Conservation (phyloP, 441 rosid species). For the Adansonia grandidieri region DNA sequence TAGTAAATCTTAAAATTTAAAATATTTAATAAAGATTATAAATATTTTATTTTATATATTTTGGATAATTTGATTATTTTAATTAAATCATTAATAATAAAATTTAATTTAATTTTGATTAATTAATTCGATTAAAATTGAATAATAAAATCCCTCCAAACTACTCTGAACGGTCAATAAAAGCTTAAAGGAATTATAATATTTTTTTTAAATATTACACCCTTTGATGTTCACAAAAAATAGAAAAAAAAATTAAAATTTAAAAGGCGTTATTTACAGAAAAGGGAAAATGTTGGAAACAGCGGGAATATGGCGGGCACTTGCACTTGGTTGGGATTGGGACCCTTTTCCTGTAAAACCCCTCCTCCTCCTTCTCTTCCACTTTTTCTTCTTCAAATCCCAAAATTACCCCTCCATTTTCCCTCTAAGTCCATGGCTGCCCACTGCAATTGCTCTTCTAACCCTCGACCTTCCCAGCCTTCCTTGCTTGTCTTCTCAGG, state of each 20-base stretch:
- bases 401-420: slow-evolving; percentile 14
- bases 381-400: slow-evolving; percentile 16
- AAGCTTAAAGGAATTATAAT: background rate
- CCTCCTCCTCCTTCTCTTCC: background rate
- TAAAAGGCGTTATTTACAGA: slow-evolving; percentile 1
- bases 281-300: slow-evolving; percentile 24
- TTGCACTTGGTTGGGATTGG: slow-evolving; percentile 34
- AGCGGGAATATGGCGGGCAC: slow-evolving; percentile 59
- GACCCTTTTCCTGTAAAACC: slow-evolving; percentile 33
- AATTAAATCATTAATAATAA: too few relatives aligned
- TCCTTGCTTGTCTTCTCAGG: slow-evolving; percentile 91
- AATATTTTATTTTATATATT: too few relatives aligned
- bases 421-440: slow-evolving; percentile 41
- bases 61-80: too few relatives aligned
- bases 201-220: background rate
- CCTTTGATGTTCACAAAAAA: background rate
- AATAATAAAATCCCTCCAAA: background rate
- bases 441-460: slow-evolving; percentile 35
- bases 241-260: background rate
- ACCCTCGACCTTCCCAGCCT: slow-evolving; percentile 53
- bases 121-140: too few relatives aligned
- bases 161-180: background rate
- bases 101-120: too few relatives aligned
- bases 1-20: too few relatives aligned
- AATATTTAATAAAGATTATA: too few relatives aligned